Conservation (phyloP, 176 grass and related monocot genomes). For the Phoenix roebelenii region DNA sequence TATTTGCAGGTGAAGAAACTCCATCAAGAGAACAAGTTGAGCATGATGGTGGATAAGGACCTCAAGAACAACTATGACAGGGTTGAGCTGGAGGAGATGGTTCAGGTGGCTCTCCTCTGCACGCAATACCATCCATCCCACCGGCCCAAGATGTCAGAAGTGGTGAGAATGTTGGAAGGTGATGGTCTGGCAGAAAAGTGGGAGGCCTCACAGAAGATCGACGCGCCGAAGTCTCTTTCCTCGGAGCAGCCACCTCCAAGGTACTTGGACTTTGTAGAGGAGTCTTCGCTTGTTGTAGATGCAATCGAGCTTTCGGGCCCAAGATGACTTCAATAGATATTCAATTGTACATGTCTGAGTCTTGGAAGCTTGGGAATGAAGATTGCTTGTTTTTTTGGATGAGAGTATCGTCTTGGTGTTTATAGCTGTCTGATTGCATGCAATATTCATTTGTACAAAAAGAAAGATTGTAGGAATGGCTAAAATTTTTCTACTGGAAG, state of each 20-base stretch:
- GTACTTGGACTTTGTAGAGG: constrained; percentile 27
- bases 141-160: constrained; percentile 62
- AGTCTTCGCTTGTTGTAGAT: constrained; percentile 38
- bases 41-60: constrained; percentile 41
- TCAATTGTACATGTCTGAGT: no score
- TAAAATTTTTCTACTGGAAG: no score
- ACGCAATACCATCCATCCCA: constrained; percentile 42
- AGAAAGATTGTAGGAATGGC: no score
- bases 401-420: no score
- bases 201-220: constrained; percentile 43
- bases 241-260: constrained; percentile 22
- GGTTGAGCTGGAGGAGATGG: constrained; percentile 52
- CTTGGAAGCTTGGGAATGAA: no score
- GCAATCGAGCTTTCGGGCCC: constrained; percentile 70
- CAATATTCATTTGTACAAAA: no score
- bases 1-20: constrained; percentile 53
- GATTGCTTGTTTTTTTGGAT: no score
- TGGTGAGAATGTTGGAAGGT: constrained; percentile 63
- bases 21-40: constrained; percentile 43
- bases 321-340: constrained; percentile 31
- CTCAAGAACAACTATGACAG: constrained; percentile 29
- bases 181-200: constrained; percentile 53
- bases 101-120: constrained; percentile 74
- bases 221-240: constrained; percentile 3
- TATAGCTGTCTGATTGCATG: no score